Base-by-base conservation (phyloP, 768 basidiomycete species). In the Fibroporia radiculosa region DNA sequence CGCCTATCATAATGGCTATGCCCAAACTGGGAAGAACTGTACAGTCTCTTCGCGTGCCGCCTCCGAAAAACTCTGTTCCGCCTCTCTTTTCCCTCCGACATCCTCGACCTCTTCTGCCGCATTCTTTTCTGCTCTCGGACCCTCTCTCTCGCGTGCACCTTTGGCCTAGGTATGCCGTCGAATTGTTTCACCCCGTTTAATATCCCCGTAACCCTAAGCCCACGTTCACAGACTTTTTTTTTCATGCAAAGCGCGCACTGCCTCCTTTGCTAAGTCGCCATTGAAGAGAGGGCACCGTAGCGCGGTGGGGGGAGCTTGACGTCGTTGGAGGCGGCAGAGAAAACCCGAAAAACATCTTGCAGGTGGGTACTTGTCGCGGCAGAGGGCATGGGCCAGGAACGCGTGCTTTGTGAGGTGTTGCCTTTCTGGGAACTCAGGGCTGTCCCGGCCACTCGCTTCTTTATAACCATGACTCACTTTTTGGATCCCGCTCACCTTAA, bases 381-480 rank as follows among this genome's bases (percentile, higher is more conserved):
- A 50, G 35, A 55, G 54, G 54, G 54, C 49, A 52, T 49, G 38
- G 35, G 37, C 38, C 45, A 11, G 8, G 19, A 18, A 43, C 28
- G 40, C 43, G 48, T 48, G 47, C 48, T 37, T 41, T 34, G 44
- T 49, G 47, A 51, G 44, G 43, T 29, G 38, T 42, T 50, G 27
- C 51, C 51, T 36, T 44, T 35, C 44, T 46, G 45, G 57, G 52
- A 48, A 41, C 47, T 44, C 56, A 51, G 49, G 51, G 50, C 53
- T 50, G 50, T 44, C 45, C 43, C 48, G 20, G 40, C 43, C 49
- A 48, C 56, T n/a, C n/a, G n/a, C n/a, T n/a, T n/a, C n/a, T n/a
- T 59, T 61, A 57, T 56, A 61, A 53, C 51, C 45, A 49, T 52
- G 49, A 48, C 53, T 53, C 51, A 50, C 49, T 45, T 47, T 49